Conservation (phyloP, 768 basidiomycete genomes). For the Leucogyrophana mollusca region DNA sequence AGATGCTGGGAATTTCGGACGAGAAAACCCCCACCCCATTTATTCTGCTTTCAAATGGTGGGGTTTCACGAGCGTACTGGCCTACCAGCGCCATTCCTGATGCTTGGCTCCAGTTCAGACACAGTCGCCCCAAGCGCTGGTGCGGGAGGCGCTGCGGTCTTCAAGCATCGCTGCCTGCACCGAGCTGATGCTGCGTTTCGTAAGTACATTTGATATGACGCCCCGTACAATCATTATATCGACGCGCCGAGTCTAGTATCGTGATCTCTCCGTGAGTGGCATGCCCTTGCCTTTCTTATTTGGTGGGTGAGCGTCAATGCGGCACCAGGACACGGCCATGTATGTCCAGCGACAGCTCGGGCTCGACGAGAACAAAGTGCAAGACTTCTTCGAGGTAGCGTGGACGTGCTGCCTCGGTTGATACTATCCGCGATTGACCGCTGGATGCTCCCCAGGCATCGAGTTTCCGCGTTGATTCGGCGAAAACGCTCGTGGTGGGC, state of each 20-base stretch:
- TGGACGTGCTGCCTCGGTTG: background rate
- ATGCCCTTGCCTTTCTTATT: background rate
- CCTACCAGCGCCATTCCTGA: background rate
- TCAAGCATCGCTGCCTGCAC: constrained; percentile 38
- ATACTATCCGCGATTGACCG: background rate
- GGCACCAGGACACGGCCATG: constrained; percentile 38
- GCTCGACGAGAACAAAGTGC: constrained; percentile 37
- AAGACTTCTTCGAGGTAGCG: constrained; percentile 50
- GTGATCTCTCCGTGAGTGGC: constrained; percentile 35
- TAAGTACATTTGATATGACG: constrained; percentile 15
- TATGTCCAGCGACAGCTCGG: constrained; percentile 43
- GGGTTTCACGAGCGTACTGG: background rate
- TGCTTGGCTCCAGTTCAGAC: constrained; percentile 36
- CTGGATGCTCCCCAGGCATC: constrained; percentile 34
- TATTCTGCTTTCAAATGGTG: constrained; percentile 51
- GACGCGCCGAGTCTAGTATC: no score
- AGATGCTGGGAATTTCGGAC: constrained; percentile 50
- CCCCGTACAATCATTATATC: no score
- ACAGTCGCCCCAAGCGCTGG: constrained; percentile 37
- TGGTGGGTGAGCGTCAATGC: background rate
- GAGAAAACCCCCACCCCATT: constrained; percentile 46
- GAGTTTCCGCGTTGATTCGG: constrained; percentile 39
- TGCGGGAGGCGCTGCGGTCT: constrained; percentile 34
- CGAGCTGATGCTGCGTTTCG: constrained; percentile 32
- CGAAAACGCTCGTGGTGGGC: constrained; percentile 42